Conservation (phyloP, 169 alveolate genomes). For the Pseudocohnilembus persalinus region DNA sequence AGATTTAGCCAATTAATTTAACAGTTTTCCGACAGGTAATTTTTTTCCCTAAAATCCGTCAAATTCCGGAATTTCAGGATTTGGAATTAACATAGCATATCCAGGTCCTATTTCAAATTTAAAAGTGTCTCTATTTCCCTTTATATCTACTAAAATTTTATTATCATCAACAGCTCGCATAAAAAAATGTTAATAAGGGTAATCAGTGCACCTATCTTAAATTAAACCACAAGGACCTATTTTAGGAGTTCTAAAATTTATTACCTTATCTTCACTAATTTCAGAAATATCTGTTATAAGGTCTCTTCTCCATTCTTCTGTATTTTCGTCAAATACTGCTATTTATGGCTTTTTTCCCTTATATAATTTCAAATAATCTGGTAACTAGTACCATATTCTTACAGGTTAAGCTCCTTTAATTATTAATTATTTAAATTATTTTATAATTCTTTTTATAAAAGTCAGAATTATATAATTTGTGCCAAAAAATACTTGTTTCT, state of each 20-base stretch:
- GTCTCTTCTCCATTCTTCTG: conserved; percentile 33
- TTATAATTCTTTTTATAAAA: no score
- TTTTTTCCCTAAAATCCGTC: conserved; percentile 41
- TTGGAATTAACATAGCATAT: conserved; percentile 44
- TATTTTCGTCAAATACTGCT: conserved; percentile 21
- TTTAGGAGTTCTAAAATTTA: conserved; percentile 45
- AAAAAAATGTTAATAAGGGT: conserved; percentile 62
- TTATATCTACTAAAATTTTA: conserved; percentile 52
- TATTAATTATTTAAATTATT: no score
- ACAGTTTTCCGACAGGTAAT: conserved; percentile 50
- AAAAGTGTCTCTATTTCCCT: conserved; percentile 50
- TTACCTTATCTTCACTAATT: conserved; percentile 17
- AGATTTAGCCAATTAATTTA: conserved; percentile 49
- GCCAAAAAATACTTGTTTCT: background rate
- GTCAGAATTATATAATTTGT: background rate
- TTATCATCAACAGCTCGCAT: conserved; percentile 62
- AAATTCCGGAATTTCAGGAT: conserved; percentile 56
- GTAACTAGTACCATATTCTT: conserved; percentile 27
- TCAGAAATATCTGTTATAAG: conserved; percentile 27
- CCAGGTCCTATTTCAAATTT: conserved; percentile 63
- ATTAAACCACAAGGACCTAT: conserved; percentile 59
- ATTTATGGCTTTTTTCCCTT: conserved; percentile 30
- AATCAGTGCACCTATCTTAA: conserved; percentile 60
- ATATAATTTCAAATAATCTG: conserved; percentile 32
- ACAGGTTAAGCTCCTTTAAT: no score